phyloP scores from a whole-genome alignment of 495 filamentous ascomycete species.

The Cudoniella acicularis region DNA sequence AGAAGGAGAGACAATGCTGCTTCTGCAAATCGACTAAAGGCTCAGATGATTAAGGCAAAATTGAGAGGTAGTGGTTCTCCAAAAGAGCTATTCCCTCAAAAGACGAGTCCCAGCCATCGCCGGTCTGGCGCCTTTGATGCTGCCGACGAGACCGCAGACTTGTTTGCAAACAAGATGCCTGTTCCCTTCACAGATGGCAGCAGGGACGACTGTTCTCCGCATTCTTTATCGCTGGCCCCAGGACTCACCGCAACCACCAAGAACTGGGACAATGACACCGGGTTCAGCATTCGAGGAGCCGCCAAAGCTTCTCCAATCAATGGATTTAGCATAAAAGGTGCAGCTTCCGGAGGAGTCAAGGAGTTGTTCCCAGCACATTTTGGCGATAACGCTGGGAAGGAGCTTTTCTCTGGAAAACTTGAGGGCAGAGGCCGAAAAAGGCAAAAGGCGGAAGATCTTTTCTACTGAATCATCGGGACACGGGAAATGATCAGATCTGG shows the following conservation, averaged over 20 bases:
- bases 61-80: slow-evolving; percentile 13
- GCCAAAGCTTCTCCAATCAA: slow-evolving; percentile 39
- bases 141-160: slow-evolving; percentile 57
- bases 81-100: slow-evolving; percentile 70
- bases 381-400: slow-evolving; percentile 62
- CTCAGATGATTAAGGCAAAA: slow-evolving; percentile 36
- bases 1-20: slow-evolving; percentile 28
- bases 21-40: slow-evolving; percentile 41
- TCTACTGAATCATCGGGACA: slow-evolving; percentile 33
- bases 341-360: slow-evolving; percentile 48
- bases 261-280: slow-evolving; percentile 23
- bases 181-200: slow-evolving; percentile 49
- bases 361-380: slow-evolving; percentile 71
- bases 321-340: slow-evolving; percentile 65
- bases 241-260: slow-evolving; percentile 30
- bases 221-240: slow-evolving; percentile 30
- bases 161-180: slow-evolving; percentile 50
- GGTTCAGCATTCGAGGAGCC: slow-evolving; percentile 63
- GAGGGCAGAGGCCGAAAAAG: slow-evolving; percentile 43
- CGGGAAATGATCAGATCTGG: no score
- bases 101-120: slow-evolving; percentile 50
- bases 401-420: slow-evolving; percentile 57
- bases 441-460: slow-evolving; percentile 52
- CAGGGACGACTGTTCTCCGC: slow-evolving; percentile 23
- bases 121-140: slow-evolving; percentile 64